Conservation (phyloP, 2,329 filamentous ascomycete species). For the Ascochyta rabiei region DNA sequence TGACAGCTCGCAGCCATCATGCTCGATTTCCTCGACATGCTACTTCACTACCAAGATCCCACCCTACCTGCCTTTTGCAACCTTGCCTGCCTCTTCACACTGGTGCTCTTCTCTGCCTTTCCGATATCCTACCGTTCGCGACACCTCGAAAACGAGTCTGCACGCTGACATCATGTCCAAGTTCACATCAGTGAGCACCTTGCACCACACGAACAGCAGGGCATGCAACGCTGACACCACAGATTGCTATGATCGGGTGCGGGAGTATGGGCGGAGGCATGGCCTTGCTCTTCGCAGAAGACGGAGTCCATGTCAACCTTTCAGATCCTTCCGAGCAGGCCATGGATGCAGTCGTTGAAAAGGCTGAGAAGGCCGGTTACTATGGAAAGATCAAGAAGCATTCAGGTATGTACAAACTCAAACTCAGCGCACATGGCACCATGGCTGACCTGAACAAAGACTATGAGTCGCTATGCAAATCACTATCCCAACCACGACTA, state of each 20-base stretch:
- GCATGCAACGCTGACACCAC: constrained; percentile 7
- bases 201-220: background rate
- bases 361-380: constrained; percentile 50
- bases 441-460: constrained; percentile 39
- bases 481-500: constrained; percentile 56
- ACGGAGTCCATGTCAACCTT: constrained; percentile 61
- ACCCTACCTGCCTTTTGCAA: constrained; percentile 39
- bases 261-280: constrained; percentile 67
- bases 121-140: constrained; percentile 34
- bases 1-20: constrained; percentile 18
- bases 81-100: constrained; percentile 37
- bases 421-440: too few species aligned
- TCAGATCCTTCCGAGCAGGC: constrained; percentile 59
- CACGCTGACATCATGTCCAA: constrained; percentile 24
- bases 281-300: constrained; percentile 64
- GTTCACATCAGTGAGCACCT: constrained; percentile 33
- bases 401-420: constrained; percentile 28
- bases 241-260: constrained; percentile 64
- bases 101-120: constrained; percentile 32
- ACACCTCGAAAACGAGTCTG: constrained; percentile 15
- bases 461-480: constrained; percentile 59
- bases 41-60: constrained; percentile 39
- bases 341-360: constrained; percentile 53
- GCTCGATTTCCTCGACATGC: constrained; percentile 36
- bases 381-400: constrained; percentile 48